Evolutionary conservation across 768 basidiomycete genomes (phyloP).

Genomic region (Royoungia palumana): DNA sequence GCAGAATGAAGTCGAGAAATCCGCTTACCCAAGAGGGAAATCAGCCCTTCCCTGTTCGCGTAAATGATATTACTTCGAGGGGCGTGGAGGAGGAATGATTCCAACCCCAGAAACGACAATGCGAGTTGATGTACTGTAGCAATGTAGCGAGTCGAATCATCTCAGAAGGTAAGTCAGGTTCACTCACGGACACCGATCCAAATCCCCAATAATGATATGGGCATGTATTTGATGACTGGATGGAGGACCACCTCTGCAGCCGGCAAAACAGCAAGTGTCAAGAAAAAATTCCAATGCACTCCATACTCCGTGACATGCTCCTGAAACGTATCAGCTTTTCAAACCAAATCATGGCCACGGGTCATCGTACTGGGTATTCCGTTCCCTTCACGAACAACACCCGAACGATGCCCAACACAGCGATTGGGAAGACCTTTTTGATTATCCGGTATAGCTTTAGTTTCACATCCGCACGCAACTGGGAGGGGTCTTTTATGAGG

Average conservation of each 20-base stretch:
- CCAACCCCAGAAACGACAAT: slow-evolving; percentile 54
- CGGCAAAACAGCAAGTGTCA: slow-evolving; percentile 83
- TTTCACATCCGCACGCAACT: slow-evolving; percentile 46
- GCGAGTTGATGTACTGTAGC: slow-evolving; percentile 67
- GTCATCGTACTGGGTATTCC: slow-evolving; percentile 80
- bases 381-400: slow-evolving; percentile 87
- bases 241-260: slow-evolving; percentile 66
- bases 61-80: slow-evolving; percentile 63
- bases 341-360: neutral
- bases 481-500: slow-evolving; percentile 58
- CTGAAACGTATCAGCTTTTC: slow-evolving; percentile 35
- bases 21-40: slow-evolving; percentile 65
- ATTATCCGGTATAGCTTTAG: slow-evolving; percentile 50
- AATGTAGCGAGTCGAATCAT: neutral
- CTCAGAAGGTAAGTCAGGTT: neutral
- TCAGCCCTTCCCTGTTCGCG: slow-evolving; percentile 90
- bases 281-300: slow-evolving; percentile 98
- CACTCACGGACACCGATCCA: slow-evolving; percentile 56
- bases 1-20: neutral
- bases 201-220: slow-evolving; percentile 62
- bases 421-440: slow-evolving; percentile 63
- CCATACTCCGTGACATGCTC: slow-evolving; percentile 98
- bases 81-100: slow-evolving; percentile 61
- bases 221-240: slow-evolving; percentile 55
- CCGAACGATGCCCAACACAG: slow-evolving; percentile 71